Conservation (phyloP, 2,329 filamentous ascomycete species). For the Annulohypoxylon truncatum region DNA sequence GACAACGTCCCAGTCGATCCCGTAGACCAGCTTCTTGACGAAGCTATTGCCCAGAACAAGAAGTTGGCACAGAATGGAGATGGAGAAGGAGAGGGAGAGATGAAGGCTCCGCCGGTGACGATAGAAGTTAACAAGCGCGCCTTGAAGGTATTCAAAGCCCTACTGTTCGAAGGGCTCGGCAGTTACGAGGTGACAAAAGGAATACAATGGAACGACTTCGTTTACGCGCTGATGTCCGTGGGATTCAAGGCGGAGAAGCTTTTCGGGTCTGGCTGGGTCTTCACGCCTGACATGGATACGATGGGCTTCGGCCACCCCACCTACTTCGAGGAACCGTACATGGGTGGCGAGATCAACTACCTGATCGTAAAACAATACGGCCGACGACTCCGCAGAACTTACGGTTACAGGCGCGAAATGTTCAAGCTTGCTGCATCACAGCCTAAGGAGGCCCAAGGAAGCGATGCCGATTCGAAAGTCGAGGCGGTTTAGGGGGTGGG, state of each 20-base stretch:
- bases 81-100: not conserved
- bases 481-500: not conserved
- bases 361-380: constrained; percentile 5
- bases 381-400: not conserved
- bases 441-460: not conserved
- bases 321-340: constrained; percentile 19
- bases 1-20: not conserved
- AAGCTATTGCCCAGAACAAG: not conserved
- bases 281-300: not conserved
- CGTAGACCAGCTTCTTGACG: not conserved
- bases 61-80: not conserved
- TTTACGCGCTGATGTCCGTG: constrained; percentile 15
- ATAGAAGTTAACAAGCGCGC: constrained; percentile 19
- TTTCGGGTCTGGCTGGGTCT: constrained; percentile 25
- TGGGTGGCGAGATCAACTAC: not conserved
- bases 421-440: not conserved
- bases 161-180: constrained; percentile 12
- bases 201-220: constrained; percentile 25
- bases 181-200: not conserved
- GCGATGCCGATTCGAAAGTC: not conserved
- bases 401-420: constrained; percentile 4
- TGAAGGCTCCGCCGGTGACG: not conserved
- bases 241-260: constrained; percentile 20
- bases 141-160: constrained; percentile 11
- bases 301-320: not conserved